phyloP scores from a whole-genome alignment of 805 yeast species.

The Candida lessepsii region DNA sequence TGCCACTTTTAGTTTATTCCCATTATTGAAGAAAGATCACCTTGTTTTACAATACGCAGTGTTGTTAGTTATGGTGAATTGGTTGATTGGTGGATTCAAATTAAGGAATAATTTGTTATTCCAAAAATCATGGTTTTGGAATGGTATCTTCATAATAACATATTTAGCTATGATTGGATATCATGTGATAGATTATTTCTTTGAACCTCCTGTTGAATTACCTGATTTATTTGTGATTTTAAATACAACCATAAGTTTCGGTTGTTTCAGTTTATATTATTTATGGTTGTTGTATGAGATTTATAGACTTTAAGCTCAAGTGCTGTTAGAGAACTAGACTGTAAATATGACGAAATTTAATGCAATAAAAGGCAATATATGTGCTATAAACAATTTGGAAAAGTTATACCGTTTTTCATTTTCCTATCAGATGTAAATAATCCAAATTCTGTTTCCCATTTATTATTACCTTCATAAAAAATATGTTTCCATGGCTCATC shows the following conservation, averaged over 20 bases:
- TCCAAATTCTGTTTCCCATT: conserved; percentile 77
- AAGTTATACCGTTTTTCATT: conserved; percentile 38
- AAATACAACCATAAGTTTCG: conserved; percentile 72
- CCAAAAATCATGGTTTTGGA: conserved; percentile 26
- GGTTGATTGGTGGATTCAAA: conserved; percentile 28
- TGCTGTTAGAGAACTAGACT: too few relatives aligned
- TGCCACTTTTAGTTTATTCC: conserved; percentile 84
- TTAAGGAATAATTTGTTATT: conserved; percentile 20
- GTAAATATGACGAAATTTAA: too few relatives aligned
- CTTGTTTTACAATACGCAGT: conserved; percentile 70
- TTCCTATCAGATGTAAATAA: conserved; percentile 50
- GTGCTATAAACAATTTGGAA: conserved; percentile 35
- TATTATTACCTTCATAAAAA: conserved; percentile 45
- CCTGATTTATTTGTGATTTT: conserved; percentile 88
- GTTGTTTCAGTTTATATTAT: conserved; percentile 73
- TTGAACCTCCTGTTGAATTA: conserved; percentile 54
- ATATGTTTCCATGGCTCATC: conserved; percentile 70
- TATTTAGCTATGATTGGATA: conserved; percentile 46
- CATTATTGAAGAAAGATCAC: conserved; percentile 75
- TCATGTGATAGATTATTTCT: conserved; percentile 52
- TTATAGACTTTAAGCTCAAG: conserved; percentile 16
- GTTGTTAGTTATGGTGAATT: conserved; percentile 51
- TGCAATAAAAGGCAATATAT: too few relatives aligned
- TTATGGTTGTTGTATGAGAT: conserved; percentile 70
- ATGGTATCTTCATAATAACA: conserved; percentile 23